Percentiles rank a stretch among this genome's conserved stretches.
Conservation (phyloP, 306 rosid genomes). For the Mimosa pudica region DNA sequence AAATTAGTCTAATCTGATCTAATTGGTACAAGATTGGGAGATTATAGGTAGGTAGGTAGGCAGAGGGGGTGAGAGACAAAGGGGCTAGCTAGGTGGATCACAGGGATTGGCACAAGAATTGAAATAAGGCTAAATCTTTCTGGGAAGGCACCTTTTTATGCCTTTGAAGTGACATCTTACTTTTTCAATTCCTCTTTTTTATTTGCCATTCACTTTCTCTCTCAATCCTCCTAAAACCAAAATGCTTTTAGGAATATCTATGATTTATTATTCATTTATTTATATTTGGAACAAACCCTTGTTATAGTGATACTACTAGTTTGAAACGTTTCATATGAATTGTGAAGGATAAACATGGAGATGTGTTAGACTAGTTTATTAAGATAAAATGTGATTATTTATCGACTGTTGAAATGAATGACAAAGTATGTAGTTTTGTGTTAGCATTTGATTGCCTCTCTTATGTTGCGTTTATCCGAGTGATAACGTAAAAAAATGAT, state of each 20-base stretch:
- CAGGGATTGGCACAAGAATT: constrained; percentile 30
- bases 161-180: constrained; percentile 34
- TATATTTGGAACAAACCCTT: not conserved
- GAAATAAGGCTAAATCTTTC: not conserved
- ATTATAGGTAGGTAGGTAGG: not conserved
- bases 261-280: not conserved
- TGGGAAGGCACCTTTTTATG: constrained; percentile 7
- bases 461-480: not conserved
- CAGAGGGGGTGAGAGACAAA: no score
- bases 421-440: not conserved
- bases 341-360: not conserved
- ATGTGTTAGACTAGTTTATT: not conserved
- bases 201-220: not conserved
- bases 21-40: constrained; percentile 29
- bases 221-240: not conserved
- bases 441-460: not conserved
- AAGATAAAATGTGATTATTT: not conserved
- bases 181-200: constrained; percentile 19
- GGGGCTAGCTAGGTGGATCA: not conserved
- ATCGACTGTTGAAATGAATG: not conserved
- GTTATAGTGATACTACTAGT: not conserved
- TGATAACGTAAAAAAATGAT: not conserved
- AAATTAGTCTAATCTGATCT: constrained; percentile 1
- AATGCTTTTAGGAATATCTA: not conserved
- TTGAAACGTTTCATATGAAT: not conserved